Evolutionary conservation across 2,329 filamentous ascomycete species (phyloP).

Genomic region (Colletotrichum sp.): DNA sequence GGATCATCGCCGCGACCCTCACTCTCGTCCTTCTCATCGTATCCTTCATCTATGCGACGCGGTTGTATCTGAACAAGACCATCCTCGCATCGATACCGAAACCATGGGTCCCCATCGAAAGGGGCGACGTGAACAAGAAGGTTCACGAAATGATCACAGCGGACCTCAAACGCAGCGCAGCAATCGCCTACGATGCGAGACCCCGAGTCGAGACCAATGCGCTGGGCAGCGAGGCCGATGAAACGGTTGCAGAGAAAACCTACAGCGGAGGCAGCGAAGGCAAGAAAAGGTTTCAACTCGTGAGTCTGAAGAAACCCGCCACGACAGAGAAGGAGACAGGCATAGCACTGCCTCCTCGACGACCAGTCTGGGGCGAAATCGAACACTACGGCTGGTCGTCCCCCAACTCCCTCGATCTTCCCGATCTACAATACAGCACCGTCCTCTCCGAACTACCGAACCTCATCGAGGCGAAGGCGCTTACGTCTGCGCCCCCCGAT

Average conservation of each 20-base stretch:
- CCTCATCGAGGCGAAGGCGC: constrained; percentile 88
- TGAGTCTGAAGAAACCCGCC: constrained; percentile 38
- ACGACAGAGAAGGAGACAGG: constrained; percentile 42
- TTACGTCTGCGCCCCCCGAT: constrained; percentile 76
- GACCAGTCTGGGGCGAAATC: constrained; percentile 78
- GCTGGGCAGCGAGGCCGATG: constrained; percentile 16
- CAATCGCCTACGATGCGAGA: constrained; percentile 78
- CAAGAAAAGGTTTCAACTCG: constrained; percentile 25
- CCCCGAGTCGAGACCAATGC: constrained; percentile 60
- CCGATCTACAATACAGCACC: constrained; percentile 81
- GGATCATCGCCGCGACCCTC: constrained; percentile 80
- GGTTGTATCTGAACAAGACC: constrained; percentile 86
- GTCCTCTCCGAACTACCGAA: constrained; percentile 87
- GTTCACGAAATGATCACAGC: constrained; percentile 79
- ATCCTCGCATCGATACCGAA: constrained; percentile 86
- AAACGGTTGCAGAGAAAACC: constrained; percentile 18
- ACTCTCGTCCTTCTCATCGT: constrained; percentile 74
- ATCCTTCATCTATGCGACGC: constrained; percentile 77
- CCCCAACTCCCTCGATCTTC: constrained; percentile 74
- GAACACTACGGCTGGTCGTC: constrained; percentile 90
- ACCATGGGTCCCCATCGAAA: constrained; percentile 83
- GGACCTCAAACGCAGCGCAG: constrained; percentile 76
- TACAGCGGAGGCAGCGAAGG: constrained; percentile 15
- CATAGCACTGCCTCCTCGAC: constrained; percentile 54
- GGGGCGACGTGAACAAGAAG: constrained; percentile 77